Percentiles rank a stretch among this genome's conserved stretches.
These are phyloP conservation scores for Hordeum vulgare DNA, from an alignment of 176 grass and related monocot genomes.

Conservation along the genomic window MorexV3_pseudomolecules_assembly NC_058521.1:556710216-556710715, in stretches of 20 bases:
- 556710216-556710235: neutral
- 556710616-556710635: constrained; percentile 13
- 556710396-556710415: neutral
- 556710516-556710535: neutral
- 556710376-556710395: constrained; percentile 9
- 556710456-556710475: neutral
- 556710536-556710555: neutral
- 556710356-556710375: neutral
- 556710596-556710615: constrained; percentile 23
- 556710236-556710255: neutral
- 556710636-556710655: neutral
- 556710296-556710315: neutral
- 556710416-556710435: constrained; percentile 31
- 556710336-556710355: neutral
- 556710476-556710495: neutral
- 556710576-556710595: constrained; percentile 20
- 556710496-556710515: constrained; percentile 15
- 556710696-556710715: constrained; percentile 14
- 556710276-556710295: constrained; percentile 3
- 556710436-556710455: constrained; percentile 31
- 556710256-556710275: neutral
- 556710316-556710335: constrained; percentile 1
- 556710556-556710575: constrained; percentile 1
- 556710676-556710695: constrained; percentile 37
- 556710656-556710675: constrained; percentile 28